phyloP scores from a whole-genome alignment of 2,329 filamentous ascomycete genomes.

The Verticillium longisporum region DNA sequence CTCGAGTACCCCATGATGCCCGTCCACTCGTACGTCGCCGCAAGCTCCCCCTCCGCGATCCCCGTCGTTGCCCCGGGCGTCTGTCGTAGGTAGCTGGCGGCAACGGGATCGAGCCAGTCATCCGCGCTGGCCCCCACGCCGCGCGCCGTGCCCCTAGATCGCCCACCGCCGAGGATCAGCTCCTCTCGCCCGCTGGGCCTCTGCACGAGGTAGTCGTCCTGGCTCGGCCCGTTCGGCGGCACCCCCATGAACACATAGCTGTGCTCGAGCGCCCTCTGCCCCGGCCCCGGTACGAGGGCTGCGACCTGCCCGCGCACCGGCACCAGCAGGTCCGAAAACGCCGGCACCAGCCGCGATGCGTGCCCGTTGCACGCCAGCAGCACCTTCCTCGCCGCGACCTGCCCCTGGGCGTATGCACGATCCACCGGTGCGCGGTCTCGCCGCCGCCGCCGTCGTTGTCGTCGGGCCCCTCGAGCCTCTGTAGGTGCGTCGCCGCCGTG shows the following conservation, averaged over 20 bases:
- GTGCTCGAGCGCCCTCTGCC: constrained; percentile 24
- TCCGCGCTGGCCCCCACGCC: constrained; percentile 55
- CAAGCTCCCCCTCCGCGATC: constrained; percentile 34
- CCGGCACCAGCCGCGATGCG: constrained; percentile 66
- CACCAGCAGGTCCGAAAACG: constrained; percentile 64
- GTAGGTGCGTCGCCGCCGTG: constrained; percentile 54
- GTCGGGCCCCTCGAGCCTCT: constrained; percentile 12
- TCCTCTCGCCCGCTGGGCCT: constrained; percentile 52
- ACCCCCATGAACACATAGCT: constrained; percentile 54
- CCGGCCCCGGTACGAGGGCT: constrained; percentile 49
- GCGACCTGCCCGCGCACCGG: constrained; percentile 71
- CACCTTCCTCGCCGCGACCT: constrained; percentile 53
- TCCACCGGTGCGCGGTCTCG: constrained; percentile 36
- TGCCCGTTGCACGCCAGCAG: constrained; percentile 81
- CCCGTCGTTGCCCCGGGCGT: constrained; percentile 27
- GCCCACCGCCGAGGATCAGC: constrained; percentile 66
- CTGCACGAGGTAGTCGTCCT: constrained; percentile 70
- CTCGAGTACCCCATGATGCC: constrained; percentile 73
- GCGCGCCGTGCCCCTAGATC: constrained; percentile 44
- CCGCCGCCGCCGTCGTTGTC: constrained; percentile 1
- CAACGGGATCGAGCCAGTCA: constrained; percentile 44
- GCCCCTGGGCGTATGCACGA: constrained; percentile 60
- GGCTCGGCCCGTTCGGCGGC: constrained; percentile 23
- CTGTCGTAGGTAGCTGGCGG: constrained; percentile 48
- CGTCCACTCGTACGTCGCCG: constrained; percentile 61